These are phyloP conservation scores for Penicillium taxi DNA, from an alignment of 495 filamentous ascomycete genomes.

Conservation along the genomic window DNA sequence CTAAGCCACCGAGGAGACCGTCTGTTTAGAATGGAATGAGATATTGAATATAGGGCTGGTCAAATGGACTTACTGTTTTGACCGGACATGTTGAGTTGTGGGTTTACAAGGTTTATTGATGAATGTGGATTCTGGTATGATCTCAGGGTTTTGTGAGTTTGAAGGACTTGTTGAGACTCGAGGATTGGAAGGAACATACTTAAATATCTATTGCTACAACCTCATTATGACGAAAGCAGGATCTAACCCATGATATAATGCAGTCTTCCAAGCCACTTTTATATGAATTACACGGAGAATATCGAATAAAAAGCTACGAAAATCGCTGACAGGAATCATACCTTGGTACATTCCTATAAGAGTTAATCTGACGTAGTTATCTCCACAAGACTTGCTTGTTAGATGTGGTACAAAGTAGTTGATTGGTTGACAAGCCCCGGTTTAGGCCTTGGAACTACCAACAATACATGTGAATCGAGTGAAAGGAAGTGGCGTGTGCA, in stretches of 20 bases:
- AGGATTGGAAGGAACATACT: not conserved
- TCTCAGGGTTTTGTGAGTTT: too few relatives aligned
- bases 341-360: too few relatives aligned
- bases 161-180: too few relatives aligned
- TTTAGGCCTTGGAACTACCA: too few relatives aligned
- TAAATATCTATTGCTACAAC: constrained; percentile 1
- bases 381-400: constrained; percentile 5
- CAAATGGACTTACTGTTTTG: constrained; percentile 8
- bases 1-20: constrained; percentile 26
- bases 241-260: constrained; percentile 22
- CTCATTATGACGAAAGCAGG: constrained; percentile 6
- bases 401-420: not conserved
- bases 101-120: not conserved
- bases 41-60: not conserved
- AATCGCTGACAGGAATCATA: too few relatives aligned
- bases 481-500: not conserved
- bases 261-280: constrained; percentile 13
- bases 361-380: constrained; percentile 10
- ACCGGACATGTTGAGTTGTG: constrained; percentile 9
- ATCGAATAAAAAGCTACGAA: constrained; percentile 1
- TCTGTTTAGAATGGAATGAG: not conserved
- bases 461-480: too few relatives aligned
- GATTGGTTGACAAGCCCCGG: constrained; percentile 12
- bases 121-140: too few relatives aligned
- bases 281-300: constrained; percentile 1